Conservation (phyloP, 495 filamentous ascomycete species). For the Lentithecium fluviatile region DNA sequence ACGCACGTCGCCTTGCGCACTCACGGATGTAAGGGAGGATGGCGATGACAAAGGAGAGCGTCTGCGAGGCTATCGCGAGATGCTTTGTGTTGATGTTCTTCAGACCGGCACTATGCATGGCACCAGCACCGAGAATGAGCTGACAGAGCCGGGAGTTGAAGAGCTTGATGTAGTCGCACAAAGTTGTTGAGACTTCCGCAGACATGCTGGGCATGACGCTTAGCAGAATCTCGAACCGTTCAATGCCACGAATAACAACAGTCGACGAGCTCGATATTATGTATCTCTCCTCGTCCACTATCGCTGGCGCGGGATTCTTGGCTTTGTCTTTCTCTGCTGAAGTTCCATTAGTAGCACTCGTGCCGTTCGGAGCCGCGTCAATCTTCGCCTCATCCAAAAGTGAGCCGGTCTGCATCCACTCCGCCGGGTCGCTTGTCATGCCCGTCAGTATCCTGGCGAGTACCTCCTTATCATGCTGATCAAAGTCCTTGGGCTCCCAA, state of each 20-base stretch:
- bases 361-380: constrained; percentile 28
- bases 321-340: constrained; percentile 58
- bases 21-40: constrained; percentile 89
- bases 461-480: constrained; percentile 60
- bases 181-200: constrained; percentile 69
- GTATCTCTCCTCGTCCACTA: constrained; percentile 81
- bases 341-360: constrained; percentile 50
- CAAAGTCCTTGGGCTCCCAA: constrained; percentile 88
- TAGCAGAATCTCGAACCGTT: constrained; percentile 77
- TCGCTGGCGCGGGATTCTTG: constrained; percentile 55
- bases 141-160: constrained; percentile 95
- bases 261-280: constrained; percentile 81
- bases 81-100: constrained; percentile 97
- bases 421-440: constrained; percentile 74
- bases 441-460: constrained; percentile 69
- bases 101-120: constrained; percentile 83
- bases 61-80: constrained; percentile 87
- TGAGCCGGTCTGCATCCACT: constrained; percentile 68
- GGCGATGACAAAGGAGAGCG: constrained; percentile 80
- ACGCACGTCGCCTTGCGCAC: constrained; percentile 74
- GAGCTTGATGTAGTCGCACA: constrained; percentile 74
- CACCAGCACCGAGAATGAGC: constrained; percentile 91
- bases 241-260: constrained; percentile 74
- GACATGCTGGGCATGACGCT: constrained; percentile 84
- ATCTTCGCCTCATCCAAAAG: constrained; percentile 58